Evolutionary conservation across 306 rosid genomes (phyloP), one percentile per base, ranked within the genome.

Genomic region (Luffa aegyptiaca): DNA sequence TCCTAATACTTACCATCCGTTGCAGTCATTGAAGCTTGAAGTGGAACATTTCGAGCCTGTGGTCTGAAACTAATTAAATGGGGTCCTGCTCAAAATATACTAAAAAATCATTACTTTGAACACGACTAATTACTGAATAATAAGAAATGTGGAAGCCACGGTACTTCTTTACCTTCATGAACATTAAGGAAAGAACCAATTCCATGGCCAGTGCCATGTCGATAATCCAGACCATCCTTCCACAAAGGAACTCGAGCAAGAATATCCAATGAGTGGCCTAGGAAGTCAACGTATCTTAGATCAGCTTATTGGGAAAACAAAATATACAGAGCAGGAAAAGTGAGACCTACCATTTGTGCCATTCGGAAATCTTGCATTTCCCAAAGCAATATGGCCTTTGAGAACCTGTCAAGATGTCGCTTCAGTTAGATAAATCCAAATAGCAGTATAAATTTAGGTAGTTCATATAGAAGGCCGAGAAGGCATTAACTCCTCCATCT

Each of bases 151-250:
- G 78, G 69, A 45, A 81, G 70, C 55, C 44, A 18, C 20, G 42
- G 33, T 80, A 52, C 77, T 71, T 77, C 31, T 62, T 75, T 83
- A 89, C 99, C 99, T 93, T 96, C 99, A 78, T 93, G 99, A 84
- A 96, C 99, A 87, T 91, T 93, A 64, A 96, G 94, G 87, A 88
- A 96, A 75, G 99, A 96, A 55, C 99, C 99, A 85, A 96, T 86
- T 61, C 99, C 99, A 87, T 96, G 99, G 75, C 99, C 99, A 81
- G 99, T 96, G 80, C 99, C 99, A 84, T 93, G 99, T 78, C 96
- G 96, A 84, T 91, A 96, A 90, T 96, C 99, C 78, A 96, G 97
- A 85, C 99, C 98, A 82, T 89, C 55, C 81, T 90, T 93, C 99
- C 99, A 96, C 84, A 96, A 79, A 57, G 98, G 97, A 78, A 93